phyloP scores from a whole-genome alignment of 2,329 filamentous ascomycete species.

The Fusarium miscanthi region DNA sequence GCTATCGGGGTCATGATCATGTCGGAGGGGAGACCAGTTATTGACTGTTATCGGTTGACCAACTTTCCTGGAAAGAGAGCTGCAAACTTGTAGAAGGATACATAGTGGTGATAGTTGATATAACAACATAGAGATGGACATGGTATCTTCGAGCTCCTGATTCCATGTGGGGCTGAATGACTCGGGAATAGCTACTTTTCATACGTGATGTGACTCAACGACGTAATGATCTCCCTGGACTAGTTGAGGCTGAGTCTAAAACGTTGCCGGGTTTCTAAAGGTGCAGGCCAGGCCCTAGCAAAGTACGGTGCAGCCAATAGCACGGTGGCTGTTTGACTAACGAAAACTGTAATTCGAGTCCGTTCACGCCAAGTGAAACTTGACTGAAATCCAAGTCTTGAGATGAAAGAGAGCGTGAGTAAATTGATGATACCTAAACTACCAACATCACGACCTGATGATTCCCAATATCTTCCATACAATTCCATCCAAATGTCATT shows the following conservation, averaged over 20 bases:
- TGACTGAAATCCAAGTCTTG: not conserved
- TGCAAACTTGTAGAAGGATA: not conserved
- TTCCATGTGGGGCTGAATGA: not conserved
- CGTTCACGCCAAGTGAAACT: not conserved
- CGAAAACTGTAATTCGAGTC: not conserved
- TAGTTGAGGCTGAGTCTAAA: not conserved
- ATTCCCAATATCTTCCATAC: not conserved
- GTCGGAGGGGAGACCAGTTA: conserved; percentile 30
- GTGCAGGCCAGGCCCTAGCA: too few relatives aligned
- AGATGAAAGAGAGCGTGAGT: not conserved
- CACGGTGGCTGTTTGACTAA: not conserved
- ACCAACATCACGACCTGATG: accelerated
- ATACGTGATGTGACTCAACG: not conserved
- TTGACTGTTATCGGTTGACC: conserved; percentile 38
- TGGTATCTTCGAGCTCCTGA: not conserved
- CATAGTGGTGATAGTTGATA: not conserved
- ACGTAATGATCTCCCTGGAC: not conserved
- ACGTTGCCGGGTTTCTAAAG: not conserved
- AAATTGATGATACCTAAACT: not conserved
- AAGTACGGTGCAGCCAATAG: not conserved
- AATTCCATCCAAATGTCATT: not conserved
- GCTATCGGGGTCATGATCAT: conserved; percentile 33
- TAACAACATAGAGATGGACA: not conserved
- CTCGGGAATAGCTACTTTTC: not conserved
- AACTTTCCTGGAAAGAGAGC: conserved; percentile 33